Conservation (phyloP, 2,329 filamentous ascomycete genomes). For the Leptodontidium sp. region DNA sequence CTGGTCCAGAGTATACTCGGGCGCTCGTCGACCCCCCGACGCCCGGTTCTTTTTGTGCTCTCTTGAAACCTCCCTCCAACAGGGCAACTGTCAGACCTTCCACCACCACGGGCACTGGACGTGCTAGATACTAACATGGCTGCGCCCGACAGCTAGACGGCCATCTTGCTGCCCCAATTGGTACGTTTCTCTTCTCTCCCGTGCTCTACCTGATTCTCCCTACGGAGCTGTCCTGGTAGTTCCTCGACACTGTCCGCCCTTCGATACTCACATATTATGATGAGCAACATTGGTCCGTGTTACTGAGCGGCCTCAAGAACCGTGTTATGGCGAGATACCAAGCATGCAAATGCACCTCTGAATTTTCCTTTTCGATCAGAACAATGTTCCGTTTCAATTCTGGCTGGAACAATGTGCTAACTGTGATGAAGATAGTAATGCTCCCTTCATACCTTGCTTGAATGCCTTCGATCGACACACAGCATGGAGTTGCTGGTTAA, state of each 20-base stretch:
- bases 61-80: too few species aligned
- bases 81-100: too few species aligned
- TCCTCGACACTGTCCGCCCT: not conserved
- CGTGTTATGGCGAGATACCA: slow-evolving; percentile 79
- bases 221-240: not conserved
- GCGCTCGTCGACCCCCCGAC: too few species aligned
- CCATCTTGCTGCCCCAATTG: not conserved
- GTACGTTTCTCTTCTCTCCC: not conserved
- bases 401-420: not conserved
- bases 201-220: not conserved
- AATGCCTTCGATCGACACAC: not conserved
- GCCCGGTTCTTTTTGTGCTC: too few species aligned
- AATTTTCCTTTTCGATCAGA: slow-evolving; percentile 48
- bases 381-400: not conserved
- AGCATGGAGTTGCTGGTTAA: not conserved
- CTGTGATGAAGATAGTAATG: not conserved
- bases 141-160: not conserved
- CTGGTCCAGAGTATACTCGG: too few species aligned
- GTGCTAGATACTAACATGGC: not conserved
- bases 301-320: slow-evolving; percentile 95
- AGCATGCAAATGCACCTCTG: slow-evolving; percentile 82
- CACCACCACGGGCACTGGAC: too few species aligned
- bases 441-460: not conserved
- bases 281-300: slow-evolving; percentile 96
- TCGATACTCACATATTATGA: slow-evolving; percentile 57